Evolutionary conservation across 164 flowering plant genomes (phyloP).

Genomic region (Aristolochia fimbriata): DNA sequence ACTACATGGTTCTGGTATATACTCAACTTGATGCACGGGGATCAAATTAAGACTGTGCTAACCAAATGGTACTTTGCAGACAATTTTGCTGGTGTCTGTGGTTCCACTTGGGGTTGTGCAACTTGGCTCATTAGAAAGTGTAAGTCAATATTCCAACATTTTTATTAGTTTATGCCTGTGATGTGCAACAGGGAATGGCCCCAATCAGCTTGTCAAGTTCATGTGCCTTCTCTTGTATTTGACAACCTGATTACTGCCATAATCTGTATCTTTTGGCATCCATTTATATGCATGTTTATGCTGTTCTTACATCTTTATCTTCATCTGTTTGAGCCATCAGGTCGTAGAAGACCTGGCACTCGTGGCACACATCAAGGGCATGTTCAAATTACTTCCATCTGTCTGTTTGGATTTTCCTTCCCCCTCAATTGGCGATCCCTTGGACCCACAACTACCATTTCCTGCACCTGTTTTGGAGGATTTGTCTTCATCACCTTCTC

Average conservation of each 20-base stretch:
- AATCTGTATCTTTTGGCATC: not conserved
- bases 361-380: constrained; percentile 31
- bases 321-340: constrained; percentile 23
- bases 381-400: constrained; percentile 23
- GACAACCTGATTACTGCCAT: not conserved
- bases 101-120: constrained; percentile 79
- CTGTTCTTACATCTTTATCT: not conserved
- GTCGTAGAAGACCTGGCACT: constrained; percentile 40
- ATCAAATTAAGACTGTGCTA: not conserved
- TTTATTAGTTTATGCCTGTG: not conserved
- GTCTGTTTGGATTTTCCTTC: not conserved
- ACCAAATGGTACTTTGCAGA: constrained; percentile 40
- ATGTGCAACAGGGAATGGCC: not conserved
- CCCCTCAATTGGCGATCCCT: constrained; percentile 10
- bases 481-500: constrained; percentile 7
- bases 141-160: constrained; percentile 18
- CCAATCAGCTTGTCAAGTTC: not conserved
- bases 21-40: not conserved
- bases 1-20: not conserved
- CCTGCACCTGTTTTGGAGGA: constrained; percentile 16
- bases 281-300: not conserved
- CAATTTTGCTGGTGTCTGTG: constrained; percentile 70
- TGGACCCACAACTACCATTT: constrained; percentile 14
- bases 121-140: constrained; percentile 72
- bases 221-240: not conserved